Evolutionary conservation across 805 yeast genomes (phyloP).

Genomic region (Nakazawaea laoshanensis): DNA sequence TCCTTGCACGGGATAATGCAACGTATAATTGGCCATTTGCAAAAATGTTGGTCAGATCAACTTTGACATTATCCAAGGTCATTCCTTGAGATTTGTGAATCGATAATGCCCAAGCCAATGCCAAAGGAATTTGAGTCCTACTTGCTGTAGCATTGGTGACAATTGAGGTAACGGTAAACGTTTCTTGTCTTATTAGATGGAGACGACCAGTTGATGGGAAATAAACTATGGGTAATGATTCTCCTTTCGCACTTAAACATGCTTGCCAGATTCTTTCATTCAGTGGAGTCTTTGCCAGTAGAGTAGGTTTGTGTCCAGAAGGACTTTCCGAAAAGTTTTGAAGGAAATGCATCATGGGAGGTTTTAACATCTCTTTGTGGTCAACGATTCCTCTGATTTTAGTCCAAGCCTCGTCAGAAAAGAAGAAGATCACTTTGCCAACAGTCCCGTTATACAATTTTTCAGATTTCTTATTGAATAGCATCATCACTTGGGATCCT

Average conservation of each 20-base stretch:
- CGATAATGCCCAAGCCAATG: conserved; percentile 76
- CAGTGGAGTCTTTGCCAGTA: too few relatives aligned
- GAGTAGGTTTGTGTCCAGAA: too few relatives aligned
- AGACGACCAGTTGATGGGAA: conserved; percentile 29
- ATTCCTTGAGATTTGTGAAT: conserved; percentile 85
- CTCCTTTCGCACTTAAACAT: too few relatives aligned
- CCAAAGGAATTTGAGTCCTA: conserved; percentile 58
- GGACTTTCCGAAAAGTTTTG: too few relatives aligned
- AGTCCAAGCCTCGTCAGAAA: conserved; percentile 20
- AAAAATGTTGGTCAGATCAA: conserved; percentile 56
- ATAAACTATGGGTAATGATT: conserved; percentile 35
- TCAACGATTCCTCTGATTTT: conserved; percentile 10
- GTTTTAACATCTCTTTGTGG: too few relatives aligned
- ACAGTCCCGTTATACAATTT: conserved; percentile 80
- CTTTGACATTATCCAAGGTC: conserved; percentile 60
- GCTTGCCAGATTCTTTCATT: too few relatives aligned
- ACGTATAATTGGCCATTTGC: conserved; percentile 63
- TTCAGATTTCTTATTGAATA: conserved; percentile 66
- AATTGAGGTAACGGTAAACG: conserved; percentile 25
- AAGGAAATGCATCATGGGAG: too few relatives aligned
- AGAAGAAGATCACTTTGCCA: conserved; percentile 63
- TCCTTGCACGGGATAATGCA: conserved; percentile 70
- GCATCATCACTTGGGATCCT: conserved; percentile 91
- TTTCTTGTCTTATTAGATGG: conserved; percentile 23
- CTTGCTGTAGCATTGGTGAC: conserved; percentile 10